phyloP scores from a whole-genome alignment of 352 stramenopile genomes.

The Pythium dissotocum region DNA sequence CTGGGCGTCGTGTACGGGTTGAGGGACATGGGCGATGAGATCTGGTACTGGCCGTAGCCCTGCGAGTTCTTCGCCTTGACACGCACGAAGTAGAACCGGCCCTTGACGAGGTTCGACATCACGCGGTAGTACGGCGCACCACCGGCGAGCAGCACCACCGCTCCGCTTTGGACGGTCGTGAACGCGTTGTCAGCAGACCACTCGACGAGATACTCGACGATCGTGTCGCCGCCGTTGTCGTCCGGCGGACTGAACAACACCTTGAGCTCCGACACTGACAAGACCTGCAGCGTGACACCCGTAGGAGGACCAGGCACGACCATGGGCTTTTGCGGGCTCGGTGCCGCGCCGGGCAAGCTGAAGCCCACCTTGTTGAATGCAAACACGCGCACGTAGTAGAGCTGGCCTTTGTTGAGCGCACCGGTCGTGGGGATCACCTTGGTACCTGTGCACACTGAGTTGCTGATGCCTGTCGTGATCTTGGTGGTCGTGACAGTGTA shows the following conservation, averaged over 20 bases:
- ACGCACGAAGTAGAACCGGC: constrained; percentile 71
- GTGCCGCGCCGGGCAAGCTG: constrained; percentile 56
- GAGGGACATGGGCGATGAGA: constrained; percentile 85
- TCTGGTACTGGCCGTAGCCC: constrained; percentile 76
- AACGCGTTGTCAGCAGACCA: constrained; percentile 88
- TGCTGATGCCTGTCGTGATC: constrained; percentile 69
- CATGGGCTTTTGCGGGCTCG: constrained; percentile 74
- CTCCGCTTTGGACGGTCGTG: constrained; percentile 35
- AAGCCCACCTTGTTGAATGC: constrained; percentile 96
- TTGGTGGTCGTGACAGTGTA: constrained; percentile 60
- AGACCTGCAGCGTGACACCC: constrained; percentile 66
- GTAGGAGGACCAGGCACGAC: constrained; percentile 71
- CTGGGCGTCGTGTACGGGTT: constrained; percentile 92
- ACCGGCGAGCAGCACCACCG: constrained; percentile 56
- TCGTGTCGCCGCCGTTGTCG: constrained; percentile 81
- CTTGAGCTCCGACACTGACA: constrained; percentile 82
- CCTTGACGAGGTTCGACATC: constrained; percentile 64
- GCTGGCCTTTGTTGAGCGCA: constrained; percentile 84
- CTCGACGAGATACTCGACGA: constrained; percentile 92
- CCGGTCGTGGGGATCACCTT: constrained; percentile 70
- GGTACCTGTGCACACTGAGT: constrained; percentile 72
- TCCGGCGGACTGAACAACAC: constrained; percentile 89
- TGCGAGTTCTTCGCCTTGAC: constrained; percentile 73
- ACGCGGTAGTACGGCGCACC: constrained; percentile 58
- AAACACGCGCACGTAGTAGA: constrained; percentile 94